Evolutionary conservation across 495 filamentous ascomycete genomes (phyloP), one percentile per base, ranked within the genome.

Genomic region (Tuber melanosporum): DNA sequence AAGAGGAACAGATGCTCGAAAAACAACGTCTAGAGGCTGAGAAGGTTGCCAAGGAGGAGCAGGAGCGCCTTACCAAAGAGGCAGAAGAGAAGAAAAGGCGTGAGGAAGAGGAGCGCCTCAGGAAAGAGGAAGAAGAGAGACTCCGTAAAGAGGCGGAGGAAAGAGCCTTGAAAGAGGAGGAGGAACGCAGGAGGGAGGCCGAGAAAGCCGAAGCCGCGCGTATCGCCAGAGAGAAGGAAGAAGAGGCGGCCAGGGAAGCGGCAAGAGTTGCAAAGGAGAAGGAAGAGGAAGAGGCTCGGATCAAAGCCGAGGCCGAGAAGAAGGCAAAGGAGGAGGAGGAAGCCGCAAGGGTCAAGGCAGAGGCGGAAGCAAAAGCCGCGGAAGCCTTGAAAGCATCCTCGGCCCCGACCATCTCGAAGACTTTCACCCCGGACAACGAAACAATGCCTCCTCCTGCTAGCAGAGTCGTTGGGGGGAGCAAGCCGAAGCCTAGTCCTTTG

Each of bases 241-340:
- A 83, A 71, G 87, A 89, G 74, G 77, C 87, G 81, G 87, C 86
- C 46, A 88, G 88, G 80, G 84, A 86, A 73, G 87, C 90, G 78
- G 90, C 88, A 66, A 32, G 57, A 66, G 32, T 36, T 36, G 57
- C 57, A 39, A 89, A 89, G 84, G 90, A 91, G 81, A 85, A 85
- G 20, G 89, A 87, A 36, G 86, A 85, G 26, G 88, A 91, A 74
- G 89, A 88, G 78, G 89, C 89, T 76, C 89, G 90, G 76, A 85
- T 88, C 43, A 83, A 79, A 66, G 77, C 78, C 41, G 79, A 80
- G 52, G 70, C 74, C n/a, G 88, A 89, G 79, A 85, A 83, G 32
- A 79, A 80, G 71, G 85, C 78, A 32, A 83, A 81, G 52, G 76
- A 73, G 44, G 80, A 84, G 73, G 79, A 80, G 41, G 75, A 82